Evolutionary conservation across 2,329 filamentous ascomycete species (phyloP), one percentile per base, ranked within the genome.

Genomic region (Knoxdaviesia capensis): DNA sequence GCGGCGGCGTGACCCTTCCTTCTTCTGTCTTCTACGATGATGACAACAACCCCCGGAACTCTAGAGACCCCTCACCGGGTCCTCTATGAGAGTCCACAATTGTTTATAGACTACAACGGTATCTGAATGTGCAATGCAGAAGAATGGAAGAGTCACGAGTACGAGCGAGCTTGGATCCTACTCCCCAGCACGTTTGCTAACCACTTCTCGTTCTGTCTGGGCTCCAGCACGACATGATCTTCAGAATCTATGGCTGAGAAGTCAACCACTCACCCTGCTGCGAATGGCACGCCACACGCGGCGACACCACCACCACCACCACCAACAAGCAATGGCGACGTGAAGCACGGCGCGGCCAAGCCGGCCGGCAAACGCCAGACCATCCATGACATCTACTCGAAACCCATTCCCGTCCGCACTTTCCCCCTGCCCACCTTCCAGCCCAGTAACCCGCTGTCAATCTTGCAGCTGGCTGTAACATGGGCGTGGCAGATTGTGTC

Each of bases 101-200:
- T 20, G 20, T 59, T 60, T 74, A 77, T 80, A 81, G 82, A 90
- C 83, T 90, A 90, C 82, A 88, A 90, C 83, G 83, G 83, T 90
- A 90, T 90, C 83, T 90, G 83, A 90, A 38, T 40, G 40, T 34
- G 20, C 20, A 20, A 20, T 20, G 20, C 20, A 20, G 20, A 20
- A 20, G 20, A 20, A 20, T 20, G 20, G 20, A 20, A 2, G 20
- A 20, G 20, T 20, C 20, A 20, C 20, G 20, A 20, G 2, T 20
- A 20, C 20, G 20, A 20, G 20, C 20, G 20, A 20, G 20, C 20
- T 20, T 2, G 20, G 20, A 33, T 11, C 28, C 32, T 35, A 1
- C n/a, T 11, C 10, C 38, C 10, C 30, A 20, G 10, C 31, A 38
- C 29, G 28, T 35, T 37, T 30, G 38, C 39, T 34, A 32, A 29